These are phyloP conservation scores for Yamadazyma pseudoaaseri DNA, from an alignment of 1,139 yeast genomes.

Conservation along the genomic window DNA sequence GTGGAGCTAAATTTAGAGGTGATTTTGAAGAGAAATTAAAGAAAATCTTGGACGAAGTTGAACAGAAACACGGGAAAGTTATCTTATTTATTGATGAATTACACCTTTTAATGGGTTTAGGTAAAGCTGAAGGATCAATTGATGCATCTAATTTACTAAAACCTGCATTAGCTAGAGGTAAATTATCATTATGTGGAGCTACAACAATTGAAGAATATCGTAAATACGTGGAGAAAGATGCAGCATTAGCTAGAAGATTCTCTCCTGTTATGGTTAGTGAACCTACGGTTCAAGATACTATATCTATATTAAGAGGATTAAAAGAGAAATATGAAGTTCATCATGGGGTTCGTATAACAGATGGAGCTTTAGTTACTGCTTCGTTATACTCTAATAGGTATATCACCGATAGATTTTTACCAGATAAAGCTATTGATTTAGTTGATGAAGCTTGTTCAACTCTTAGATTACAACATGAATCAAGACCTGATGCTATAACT, in stretches of 20 bases:
- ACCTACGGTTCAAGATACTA: slow-evolving; percentile 91
- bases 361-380: slow-evolving; percentile 90
- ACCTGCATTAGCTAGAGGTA: slow-evolving; percentile 93
- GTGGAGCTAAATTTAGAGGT: slow-evolving; percentile 94
- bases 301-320: slow-evolving; percentile 87
- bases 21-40: slow-evolving; percentile 93
- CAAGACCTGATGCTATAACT: slow-evolving; percentile 93
- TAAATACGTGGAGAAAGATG: slow-evolving; percentile 87
- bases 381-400: slow-evolving; percentile 89
- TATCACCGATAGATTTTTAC: slow-evolving; percentile 86
- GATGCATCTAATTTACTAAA: slow-evolving; percentile 93
- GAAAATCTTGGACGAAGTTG: slow-evolving; percentile 80
- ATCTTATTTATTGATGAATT: slow-evolving; percentile 91
- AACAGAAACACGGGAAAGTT: slow-evolving; percentile 72
- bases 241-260: slow-evolving; percentile 88
- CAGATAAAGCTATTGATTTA: slow-evolving; percentile 94
- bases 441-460: slow-evolving; percentile 98
- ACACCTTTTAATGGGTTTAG: slow-evolving; percentile 86
- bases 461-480: slow-evolving; percentile 88
- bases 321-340: slow-evolving; percentile 95
- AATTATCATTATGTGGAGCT: slow-evolving; percentile 93
- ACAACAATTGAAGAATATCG: slow-evolving; percentile 87
- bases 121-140: slow-evolving; percentile 93
- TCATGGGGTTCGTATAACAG: slow-evolving; percentile 96
- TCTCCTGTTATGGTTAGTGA: slow-evolving; percentile 86